These are phyloP conservation scores for Coemansia sp. DNA, from an alignment of 192 early-diverging fungal genomes.

Conservation along the genomic window DNA sequence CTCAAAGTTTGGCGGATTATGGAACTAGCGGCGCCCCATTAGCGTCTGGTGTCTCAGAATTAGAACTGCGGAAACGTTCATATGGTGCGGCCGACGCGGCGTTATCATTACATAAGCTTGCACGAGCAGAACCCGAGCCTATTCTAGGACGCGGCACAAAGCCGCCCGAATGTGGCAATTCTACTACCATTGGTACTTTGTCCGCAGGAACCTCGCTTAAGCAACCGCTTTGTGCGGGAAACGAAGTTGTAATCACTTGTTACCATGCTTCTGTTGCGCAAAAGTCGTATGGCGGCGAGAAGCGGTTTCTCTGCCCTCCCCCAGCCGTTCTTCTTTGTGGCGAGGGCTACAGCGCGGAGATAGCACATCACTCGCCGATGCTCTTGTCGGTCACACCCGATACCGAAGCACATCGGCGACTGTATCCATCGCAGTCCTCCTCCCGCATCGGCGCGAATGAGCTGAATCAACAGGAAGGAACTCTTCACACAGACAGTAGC, in stretches of 20 bases:
- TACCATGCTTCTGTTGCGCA: constrained; percentile 83
- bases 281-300: constrained; percentile 94
- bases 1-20: not conserved
- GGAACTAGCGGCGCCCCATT: not conserved
- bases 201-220: constrained; percentile 5
- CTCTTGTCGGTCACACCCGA: constrained; percentile 66
- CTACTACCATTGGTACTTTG: not conserved
- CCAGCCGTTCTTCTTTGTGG: constrained; percentile 67
- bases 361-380: constrained; percentile 59
- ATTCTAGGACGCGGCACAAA: not conserved
- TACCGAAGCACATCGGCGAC: constrained; percentile 30
- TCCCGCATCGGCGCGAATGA: not conserved
- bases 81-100: constrained; percentile 16
- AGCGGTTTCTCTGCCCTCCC: constrained; percentile 79
- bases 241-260: constrained; percentile 75
- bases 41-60: not conserved
- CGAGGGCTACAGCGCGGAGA: constrained; percentile 35
- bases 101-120: constrained; percentile 30
- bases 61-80: constrained; percentile 22
- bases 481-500: not conserved
- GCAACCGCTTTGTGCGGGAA: constrained; percentile 23
- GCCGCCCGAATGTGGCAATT: constrained; percentile 3
- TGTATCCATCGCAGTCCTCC: not conserved
- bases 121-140: constrained; percentile 16
- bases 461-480: not conserved